Evolutionary conservation across 164 flowering plant genomes (phyloP), one percentile per base, ranked within the genome.

Genomic region (Chloranthus sessilifolius): DNA sequence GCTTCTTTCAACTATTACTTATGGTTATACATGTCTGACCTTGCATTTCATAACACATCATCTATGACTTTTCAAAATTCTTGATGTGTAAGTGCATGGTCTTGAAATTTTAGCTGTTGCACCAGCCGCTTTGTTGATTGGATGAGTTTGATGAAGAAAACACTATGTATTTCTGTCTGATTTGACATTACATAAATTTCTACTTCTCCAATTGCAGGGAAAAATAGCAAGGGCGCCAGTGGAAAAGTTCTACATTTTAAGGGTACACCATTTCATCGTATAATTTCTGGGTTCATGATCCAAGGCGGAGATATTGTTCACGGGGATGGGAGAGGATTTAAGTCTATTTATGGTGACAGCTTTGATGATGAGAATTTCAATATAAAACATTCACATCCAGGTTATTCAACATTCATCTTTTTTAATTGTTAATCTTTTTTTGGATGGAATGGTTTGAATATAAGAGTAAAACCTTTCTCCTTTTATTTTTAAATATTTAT

Each of bases 281-380:
- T 89, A 50, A 56, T 94, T 61, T 79, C 99, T 45, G 99, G 97
- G 9, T 89, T 89, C 60, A 60, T 94, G 74, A 79, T 82, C 56
- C 99, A 94, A 75, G 99, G 97, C 43, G 99, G 99, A 52, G 99
- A 89, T 58, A 78, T 64, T 30, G 66, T 74, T 50, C 47, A 60
- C 46, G 79, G 92, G 17, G 80, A 94, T 70, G 97, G 97, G 35
- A 81, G 60, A 35, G 97, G 97, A 55, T 61, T 46, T 49, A 75
- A 74, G 8, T 94, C 97, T n/a, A 85, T 89, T 30, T 94, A 85
- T 67, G 97, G 97, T 47, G 79, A 82, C 49, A 69, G 72, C 11
- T 94, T 94, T 63, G 79, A 75, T 46, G 99, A 94, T 76, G 99
- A 94, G 68, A 89, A 85, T 66, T 89, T 87, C 62, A 85, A 60